These are phyloP conservation scores for Purshia tridentata DNA, from an alignment of 306 rosid species.

Conservation along the genomic window DNA sequence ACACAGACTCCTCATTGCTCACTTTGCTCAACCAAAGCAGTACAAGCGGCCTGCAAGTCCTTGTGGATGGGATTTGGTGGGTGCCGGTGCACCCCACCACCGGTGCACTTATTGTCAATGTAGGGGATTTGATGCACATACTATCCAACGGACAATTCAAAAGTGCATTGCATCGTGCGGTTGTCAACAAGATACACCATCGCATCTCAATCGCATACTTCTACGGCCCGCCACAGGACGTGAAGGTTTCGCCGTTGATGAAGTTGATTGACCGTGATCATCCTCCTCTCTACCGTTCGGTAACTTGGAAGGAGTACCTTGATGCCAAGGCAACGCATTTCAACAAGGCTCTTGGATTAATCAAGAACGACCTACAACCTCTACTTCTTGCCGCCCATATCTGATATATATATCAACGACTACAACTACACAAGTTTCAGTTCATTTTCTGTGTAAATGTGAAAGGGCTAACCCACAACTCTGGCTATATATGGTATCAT, in stretches of 20 bases:
- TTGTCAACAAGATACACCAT: slow-evolving; percentile 31
- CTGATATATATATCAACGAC: too few relatives aligned
- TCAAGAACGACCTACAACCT: not conserved
- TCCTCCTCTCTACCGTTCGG: slow-evolving; percentile 30
- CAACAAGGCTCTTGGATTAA: slow-evolving; percentile 30
- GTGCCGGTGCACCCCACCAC: slow-evolving; percentile 31
- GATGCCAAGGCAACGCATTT: slow-evolving; percentile 32
- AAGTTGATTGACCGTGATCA: slow-evolving; percentile 24
- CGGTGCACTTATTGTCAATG: slow-evolving; percentile 43
- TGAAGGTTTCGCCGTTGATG: slow-evolving; percentile 33
- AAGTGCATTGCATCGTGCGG: slow-evolving; percentile 43
- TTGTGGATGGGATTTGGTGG: slow-evolving; percentile 35
- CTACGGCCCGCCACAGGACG: slow-evolving; percentile 39
- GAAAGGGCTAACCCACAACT: not conserved
- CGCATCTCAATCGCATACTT: slow-evolving; percentile 38
- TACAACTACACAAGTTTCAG: too few relatives aligned
- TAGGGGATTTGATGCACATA: slow-evolving; percentile 51
- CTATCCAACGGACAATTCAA: slow-evolving; percentile 41
- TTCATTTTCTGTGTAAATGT: too few relatives aligned
- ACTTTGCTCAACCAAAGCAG: slow-evolving; percentile 41
- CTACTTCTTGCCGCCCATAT: too few relatives aligned
- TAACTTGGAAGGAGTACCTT: slow-evolving; percentile 52
- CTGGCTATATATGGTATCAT: not conserved
- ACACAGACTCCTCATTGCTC: slow-evolving; percentile 50
- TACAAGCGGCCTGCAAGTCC: slow-evolving; percentile 39